Base-by-base conservation (phyloP, 1,139 yeast genomes). In the Geotrichum carabidarum region DNA sequence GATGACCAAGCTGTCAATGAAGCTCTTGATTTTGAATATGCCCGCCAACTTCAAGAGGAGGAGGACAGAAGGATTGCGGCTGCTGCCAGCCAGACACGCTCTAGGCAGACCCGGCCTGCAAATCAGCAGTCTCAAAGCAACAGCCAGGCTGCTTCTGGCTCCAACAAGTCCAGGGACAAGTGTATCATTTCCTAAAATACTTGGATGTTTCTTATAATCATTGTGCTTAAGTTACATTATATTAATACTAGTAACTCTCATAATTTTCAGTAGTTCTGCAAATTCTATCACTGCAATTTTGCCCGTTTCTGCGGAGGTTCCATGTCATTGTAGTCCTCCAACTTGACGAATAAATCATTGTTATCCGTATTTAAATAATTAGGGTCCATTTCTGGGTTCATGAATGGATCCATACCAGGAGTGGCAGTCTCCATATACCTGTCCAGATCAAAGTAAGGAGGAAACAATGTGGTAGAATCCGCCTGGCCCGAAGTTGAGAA, bases 21-120 rank as follows among this genome's bases (percentile, higher is more conserved):
- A 44, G 58, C 59, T 34, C 60, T 61, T 1, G 86, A 82, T 64
- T 72, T 73, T 51, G 63, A 69, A 34, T 62, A 82, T 31, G 81
- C 84, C 6, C 73, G 73, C 59, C 74, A 76, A 61, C 66, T 86
- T 34, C 93, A 86, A 64, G 78, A 77, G 59, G 77, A 82, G 57
- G 91, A 84, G 59, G 91, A 85, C 63, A 77, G 71, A 38, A 70
- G 65, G 48, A 67, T 78, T 53, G 90, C 91, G 0, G 68, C 51
- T 18, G 11, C 48, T 38, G 32, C 15, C 34, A 12, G 31, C 14
- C 15, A 17, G 44, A 34, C 44, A 42, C 17, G 44, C 44, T 7
- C 27, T 35, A 5, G 6, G 44, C n/a, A 22, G 32, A 8, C 27
- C 18, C 9, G 35, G 1, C 35, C n/a, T 2, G 37, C 37, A 4